A percentile compares a stretch with the other conserved stretches of the same genome.
Conservation (phyloP, 2,329 filamentous ascomycete species). For the Beauveria bassiana region DNA sequence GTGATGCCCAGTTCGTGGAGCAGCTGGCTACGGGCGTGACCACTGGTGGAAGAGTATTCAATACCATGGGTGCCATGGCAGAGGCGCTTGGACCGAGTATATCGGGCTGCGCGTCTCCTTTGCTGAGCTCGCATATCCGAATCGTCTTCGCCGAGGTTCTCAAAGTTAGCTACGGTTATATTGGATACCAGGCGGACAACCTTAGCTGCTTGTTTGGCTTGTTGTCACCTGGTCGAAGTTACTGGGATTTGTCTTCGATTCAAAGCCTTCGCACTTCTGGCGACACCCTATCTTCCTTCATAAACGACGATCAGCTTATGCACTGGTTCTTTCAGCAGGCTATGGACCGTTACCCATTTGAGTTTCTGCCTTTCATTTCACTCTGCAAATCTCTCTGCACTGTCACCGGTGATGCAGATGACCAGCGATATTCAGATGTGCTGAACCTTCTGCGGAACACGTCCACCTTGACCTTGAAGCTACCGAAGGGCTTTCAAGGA, state of each 20-base stretch:
- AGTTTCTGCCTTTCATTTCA: conserved; percentile 69
- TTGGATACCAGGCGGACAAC: conserved; percentile 67
- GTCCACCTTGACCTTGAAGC: conserved; percentile 65
- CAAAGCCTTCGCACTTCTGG: conserved; percentile 25
- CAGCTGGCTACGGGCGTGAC: conserved; percentile 42
- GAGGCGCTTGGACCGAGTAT: conserved; percentile 36
- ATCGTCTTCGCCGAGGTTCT: conserved; percentile 62
- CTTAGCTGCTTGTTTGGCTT: conserved; percentile 59
- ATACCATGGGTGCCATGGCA: conserved; percentile 45
- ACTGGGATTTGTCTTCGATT: conserved; percentile 42
- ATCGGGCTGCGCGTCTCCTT: conserved; percentile 40
- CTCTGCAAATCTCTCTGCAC: conserved; percentile 57
- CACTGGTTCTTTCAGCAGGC: conserved; percentile 58
- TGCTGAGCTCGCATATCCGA: conserved; percentile 57
- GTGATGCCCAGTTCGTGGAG: conserved; percentile 44
- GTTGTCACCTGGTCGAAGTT: conserved; percentile 46
- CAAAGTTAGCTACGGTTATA: conserved; percentile 55
- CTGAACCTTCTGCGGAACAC: conserved; percentile 60
- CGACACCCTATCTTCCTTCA: conserved; percentile 27
- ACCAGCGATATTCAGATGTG: conserved; percentile 41
- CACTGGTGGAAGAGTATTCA: conserved; percentile 43
- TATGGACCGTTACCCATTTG: conserved; percentile 74
- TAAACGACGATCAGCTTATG: conserved; percentile 39
- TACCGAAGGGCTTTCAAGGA: conserved; percentile 63
- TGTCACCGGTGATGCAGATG: conserved; percentile 22